Evolutionary conservation across 2,329 filamentous ascomycete species (phyloP).

Genomic region (Iodosphaeria phyllophila): DNA sequence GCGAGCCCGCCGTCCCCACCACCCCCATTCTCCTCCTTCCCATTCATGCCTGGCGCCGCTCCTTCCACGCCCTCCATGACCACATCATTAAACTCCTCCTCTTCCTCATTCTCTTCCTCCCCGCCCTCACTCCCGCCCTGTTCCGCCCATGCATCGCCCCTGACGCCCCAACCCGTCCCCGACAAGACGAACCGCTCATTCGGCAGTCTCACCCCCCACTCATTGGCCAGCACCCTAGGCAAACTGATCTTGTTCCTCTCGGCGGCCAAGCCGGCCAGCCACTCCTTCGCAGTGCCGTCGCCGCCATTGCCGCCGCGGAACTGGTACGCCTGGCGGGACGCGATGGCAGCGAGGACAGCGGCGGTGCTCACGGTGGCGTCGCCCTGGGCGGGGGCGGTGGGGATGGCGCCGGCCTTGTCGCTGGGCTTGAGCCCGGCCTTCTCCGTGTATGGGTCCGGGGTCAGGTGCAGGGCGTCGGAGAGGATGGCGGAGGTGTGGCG

Average conservation of each 20-base stretch:
- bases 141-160: conserved; percentile 37
- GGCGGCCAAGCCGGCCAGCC: conserved; percentile 54
- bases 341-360: conserved; percentile 56
- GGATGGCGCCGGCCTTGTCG: conserved; percentile 27
- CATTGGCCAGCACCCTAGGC: conserved; percentile 41
- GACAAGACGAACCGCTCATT: conserved; percentile 51
- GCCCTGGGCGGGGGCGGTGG: conserved; percentile 22
- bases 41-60: conserved; percentile 14
- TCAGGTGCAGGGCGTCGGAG: conserved; percentile 50
- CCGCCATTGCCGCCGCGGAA: conserved; percentile 34
- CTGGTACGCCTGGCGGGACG: conserved; percentile 47
- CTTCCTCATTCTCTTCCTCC: conserved; percentile 22
- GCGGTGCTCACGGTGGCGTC: conserved; percentile 43
- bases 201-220: conserved; percentile 49
- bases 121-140: conserved; percentile 19
- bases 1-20: conserved; percentile 31
- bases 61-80: conserved; percentile 30
- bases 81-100: conserved; percentile 22
- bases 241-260: conserved; percentile 50
- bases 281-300: conserved; percentile 49
- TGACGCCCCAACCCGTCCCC: conserved; percentile 45
- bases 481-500: conserved; percentile 58
- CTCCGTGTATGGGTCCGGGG: conserved; percentile 46
- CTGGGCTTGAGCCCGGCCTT: conserved; percentile 34
- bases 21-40: conserved; percentile 25